A percentile compares a stretch with the other conserved stretches of the same genome.
These are phyloP conservation scores for Lichtheimia ramosa DNA, from an alignment of 371 early-diverging fungal species.

Conservation along the genomic window DNA sequence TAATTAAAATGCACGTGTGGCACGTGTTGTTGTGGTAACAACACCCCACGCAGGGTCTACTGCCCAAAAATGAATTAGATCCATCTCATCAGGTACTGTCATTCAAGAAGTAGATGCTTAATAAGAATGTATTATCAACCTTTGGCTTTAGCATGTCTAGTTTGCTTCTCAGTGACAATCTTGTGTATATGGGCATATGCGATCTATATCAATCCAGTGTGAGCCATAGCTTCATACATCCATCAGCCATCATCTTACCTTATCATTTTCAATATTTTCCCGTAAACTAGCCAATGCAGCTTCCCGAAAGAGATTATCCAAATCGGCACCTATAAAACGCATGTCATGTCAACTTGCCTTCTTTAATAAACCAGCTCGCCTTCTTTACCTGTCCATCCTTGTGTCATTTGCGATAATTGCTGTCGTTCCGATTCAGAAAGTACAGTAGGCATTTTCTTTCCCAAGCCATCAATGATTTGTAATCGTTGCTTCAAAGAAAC, in stretches of 20 bases:
- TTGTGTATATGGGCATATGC: neutral
- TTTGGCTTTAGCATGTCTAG: neutral
- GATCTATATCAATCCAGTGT: neutral
- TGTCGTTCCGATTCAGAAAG: constrained; percentile 33
- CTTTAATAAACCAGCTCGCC: neutral
- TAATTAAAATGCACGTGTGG: too few species aligned
- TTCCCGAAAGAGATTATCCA: constrained; percentile 64
- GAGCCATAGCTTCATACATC: too few species aligned
- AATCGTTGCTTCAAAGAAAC: constrained; percentile 47
- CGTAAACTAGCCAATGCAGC: constrained; percentile 62
- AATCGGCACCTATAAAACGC: constrained; percentile 45
- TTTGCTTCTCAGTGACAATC: neutral
- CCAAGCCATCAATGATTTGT: constrained; percentile 57
- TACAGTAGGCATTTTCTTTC: constrained; percentile 56
- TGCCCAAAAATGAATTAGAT: too few species aligned
- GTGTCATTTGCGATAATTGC: constrained; percentile 31
- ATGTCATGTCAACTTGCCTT: neutral
- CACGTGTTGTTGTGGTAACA: too few species aligned
- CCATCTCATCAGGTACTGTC: too few species aligned
- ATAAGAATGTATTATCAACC: too few species aligned
- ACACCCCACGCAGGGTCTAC: too few species aligned
- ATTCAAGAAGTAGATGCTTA: too few species aligned
- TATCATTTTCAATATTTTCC: constrained; percentile 39
- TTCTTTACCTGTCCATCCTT: constrained; percentile 55
- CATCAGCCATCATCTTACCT: constrained; percentile 2